Conservation (phyloP, 2,329 filamentous ascomycete species). For the Sarocladium oryzae region DNA sequence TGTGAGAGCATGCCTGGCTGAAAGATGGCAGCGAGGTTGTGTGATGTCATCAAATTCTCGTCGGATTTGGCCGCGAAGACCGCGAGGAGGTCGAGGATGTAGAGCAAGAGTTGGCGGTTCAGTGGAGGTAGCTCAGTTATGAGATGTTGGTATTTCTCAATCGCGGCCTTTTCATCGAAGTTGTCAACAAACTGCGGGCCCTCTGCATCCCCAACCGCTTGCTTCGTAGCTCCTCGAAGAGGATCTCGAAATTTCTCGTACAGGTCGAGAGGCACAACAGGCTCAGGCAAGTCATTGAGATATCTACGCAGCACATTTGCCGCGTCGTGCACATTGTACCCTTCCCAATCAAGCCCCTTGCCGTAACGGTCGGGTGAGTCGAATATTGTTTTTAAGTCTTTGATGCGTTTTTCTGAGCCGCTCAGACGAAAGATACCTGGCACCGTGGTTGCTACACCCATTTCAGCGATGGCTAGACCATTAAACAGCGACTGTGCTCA, state of each 20-base stretch:
- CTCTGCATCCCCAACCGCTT: constrained; percentile 64
- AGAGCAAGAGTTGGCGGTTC: constrained; percentile 88
- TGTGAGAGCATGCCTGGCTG: constrained; percentile 95
- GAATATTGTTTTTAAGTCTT: constrained; percentile 86
- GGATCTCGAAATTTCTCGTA: constrained; percentile 90
- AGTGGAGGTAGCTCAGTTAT: constrained; percentile 90
- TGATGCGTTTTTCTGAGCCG: constrained; percentile 96
- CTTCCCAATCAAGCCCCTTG: constrained; percentile 93
- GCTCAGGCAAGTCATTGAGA: constrained; percentile 91
- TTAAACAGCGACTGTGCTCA: constrained; percentile 35
- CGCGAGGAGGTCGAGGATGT: constrained; percentile 90
- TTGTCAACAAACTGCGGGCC: constrained; percentile 63
- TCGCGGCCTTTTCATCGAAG: constrained; percentile 60
- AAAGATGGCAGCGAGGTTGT: constrained; percentile 93
- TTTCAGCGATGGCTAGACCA: constrained; percentile 14
- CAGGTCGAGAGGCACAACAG: constrained; percentile 88
- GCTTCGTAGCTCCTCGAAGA: constrained; percentile 63
- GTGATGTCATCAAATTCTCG: constrained; percentile 92
- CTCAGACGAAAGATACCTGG: constrained; percentile 96
- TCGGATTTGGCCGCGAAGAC: constrained; percentile 97
- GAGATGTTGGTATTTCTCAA: constrained; percentile 75
- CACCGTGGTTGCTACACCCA: constrained; percentile 70
- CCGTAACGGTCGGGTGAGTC: constrained; percentile 93
- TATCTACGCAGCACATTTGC: constrained; percentile 94
- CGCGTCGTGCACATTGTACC: constrained; percentile 96